These are phyloP conservation scores for Rhodotorula sp. DNA, from an alignment of 1,284 basidiomycete species.

Conservation along the genomic window DNA sequence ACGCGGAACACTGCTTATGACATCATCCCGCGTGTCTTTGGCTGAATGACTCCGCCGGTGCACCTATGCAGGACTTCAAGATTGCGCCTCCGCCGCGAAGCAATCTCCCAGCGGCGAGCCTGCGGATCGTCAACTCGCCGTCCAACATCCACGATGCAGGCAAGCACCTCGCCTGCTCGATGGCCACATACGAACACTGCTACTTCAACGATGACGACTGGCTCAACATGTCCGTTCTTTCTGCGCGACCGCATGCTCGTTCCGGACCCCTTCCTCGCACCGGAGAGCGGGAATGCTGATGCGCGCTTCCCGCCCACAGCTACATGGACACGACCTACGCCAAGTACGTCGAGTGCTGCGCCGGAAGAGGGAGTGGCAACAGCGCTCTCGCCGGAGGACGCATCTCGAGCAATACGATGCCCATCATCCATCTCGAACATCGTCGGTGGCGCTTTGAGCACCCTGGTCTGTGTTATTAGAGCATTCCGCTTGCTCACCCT, in stretches of 20 bases:
- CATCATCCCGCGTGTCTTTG: no score
- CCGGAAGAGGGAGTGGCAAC: constrained; percentile 2
- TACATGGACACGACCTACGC: constrained; percentile 41
- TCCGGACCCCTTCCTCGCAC: neutral
- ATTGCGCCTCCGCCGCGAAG: constrained; percentile 8
- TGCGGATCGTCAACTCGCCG: constrained; percentile 43
- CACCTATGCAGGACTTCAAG: constrained; percentile 22
- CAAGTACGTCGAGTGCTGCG: constrained; percentile 23
- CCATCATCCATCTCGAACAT: constrained; percentile 33
- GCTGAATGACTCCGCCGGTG: neutral
- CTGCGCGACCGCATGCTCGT: neutral
- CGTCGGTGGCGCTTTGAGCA: constrained; percentile 38
- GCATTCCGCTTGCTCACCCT: neutral
- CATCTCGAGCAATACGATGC: constrained; percentile 35
- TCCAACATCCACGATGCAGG: constrained; percentile 37
- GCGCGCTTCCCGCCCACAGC: neutral
- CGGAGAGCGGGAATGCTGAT: neutral
- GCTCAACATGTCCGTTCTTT: constrained; percentile 23
- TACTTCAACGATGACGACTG: constrained; percentile 40
- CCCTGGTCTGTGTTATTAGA: constrained; percentile 10
- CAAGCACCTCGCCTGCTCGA: constrained; percentile 39
- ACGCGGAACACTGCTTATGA: neutral
- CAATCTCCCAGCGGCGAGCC: constrained; percentile 19
- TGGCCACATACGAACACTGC: constrained; percentile 34
- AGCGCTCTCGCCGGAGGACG: constrained; percentile 7